A percentile compares a stretch with the other conserved stretches of the same genome.
phyloP scores from a whole-genome alignment of 2,329 filamentous ascomycete genomes.

The Macrophomina phaseolina region DNA sequence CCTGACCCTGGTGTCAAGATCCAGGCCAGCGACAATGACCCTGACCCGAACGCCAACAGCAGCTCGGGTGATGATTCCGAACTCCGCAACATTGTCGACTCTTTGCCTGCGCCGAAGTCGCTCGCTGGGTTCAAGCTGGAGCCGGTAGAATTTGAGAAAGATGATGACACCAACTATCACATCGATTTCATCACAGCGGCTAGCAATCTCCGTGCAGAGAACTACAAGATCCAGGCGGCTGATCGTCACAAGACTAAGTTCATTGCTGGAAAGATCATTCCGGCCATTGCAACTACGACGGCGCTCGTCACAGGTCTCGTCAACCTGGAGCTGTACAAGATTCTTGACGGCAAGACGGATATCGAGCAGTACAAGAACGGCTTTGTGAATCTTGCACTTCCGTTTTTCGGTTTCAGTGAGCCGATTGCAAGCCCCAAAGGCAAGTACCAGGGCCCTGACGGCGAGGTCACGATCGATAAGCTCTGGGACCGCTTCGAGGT shows the following conservation, averaged over 20 bases:
- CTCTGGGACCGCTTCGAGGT: constrained; percentile 98
- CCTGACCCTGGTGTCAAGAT: constrained; percentile 94
- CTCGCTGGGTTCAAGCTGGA: constrained; percentile 87
- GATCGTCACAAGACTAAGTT: constrained; percentile 99
- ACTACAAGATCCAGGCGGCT: constrained; percentile 94
- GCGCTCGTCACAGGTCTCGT: constrained; percentile 94
- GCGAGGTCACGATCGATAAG: constrained; percentile 85
- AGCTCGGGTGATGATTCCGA: constrained; percentile 72
- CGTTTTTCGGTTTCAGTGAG: constrained; percentile 98
- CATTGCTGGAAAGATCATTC: constrained; percentile 99
- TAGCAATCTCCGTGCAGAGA: constrained; percentile 94
- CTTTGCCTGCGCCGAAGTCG: constrained; percentile 78
- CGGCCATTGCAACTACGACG: constrained; percentile 96
- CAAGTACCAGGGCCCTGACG: constrained; percentile 79
- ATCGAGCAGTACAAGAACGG: constrained; percentile 99
- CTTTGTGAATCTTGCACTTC: constrained; percentile 93
- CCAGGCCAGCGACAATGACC: constrained; percentile 92
- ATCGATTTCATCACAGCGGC: constrained; percentile 99
- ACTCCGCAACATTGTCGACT: constrained; percentile 71
- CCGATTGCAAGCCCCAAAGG: constrained; percentile 94
- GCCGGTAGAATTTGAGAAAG: constrained; percentile 97
- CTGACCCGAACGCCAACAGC: constrained; percentile 79
- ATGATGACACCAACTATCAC: constrained; percentile 96
- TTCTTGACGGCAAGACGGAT: constrained; percentile 93
- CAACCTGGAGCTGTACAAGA: constrained; percentile 92